A percentile compares a stretch with the other conserved stretches of the same genome.
These are phyloP conservation scores for Pseudonitzschia delicatissima DNA, from an alignment of 108 stramenopile genomes.

Conservation along the genomic window DNA sequence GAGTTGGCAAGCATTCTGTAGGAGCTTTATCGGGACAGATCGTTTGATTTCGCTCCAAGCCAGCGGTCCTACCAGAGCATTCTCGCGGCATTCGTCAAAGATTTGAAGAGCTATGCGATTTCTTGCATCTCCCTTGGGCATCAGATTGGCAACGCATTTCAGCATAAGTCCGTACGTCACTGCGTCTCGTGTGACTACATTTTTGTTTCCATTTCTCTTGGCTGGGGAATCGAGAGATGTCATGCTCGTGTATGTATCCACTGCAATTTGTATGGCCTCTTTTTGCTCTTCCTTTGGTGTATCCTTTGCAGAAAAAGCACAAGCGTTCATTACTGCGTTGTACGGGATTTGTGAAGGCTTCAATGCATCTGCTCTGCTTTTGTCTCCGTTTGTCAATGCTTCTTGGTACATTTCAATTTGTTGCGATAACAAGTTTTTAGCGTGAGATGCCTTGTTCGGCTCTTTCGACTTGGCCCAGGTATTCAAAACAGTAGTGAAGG, in stretches of 20 bases:
- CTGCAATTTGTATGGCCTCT: constrained; percentile 51
- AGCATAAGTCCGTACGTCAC: constrained; percentile 66
- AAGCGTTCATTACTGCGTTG: constrained; percentile 71
- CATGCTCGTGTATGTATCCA: constrained; percentile 42
- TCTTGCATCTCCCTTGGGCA: constrained; percentile 46
- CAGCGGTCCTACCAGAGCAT: constrained; percentile 58
- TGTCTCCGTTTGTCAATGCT: constrained; percentile 2
- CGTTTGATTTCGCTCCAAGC: constrained; percentile 62
- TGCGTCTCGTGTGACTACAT: constrained; percentile 37
- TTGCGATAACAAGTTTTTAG: constrained; percentile 35
- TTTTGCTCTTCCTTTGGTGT: constrained; percentile 39
- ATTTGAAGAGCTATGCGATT: constrained; percentile 50
- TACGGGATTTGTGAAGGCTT: constrained; percentile 51
- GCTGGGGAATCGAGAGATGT: neutral
- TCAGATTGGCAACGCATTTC: constrained; percentile 57
- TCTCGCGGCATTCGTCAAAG: constrained; percentile 46
- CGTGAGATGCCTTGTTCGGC: constrained; percentile 44
- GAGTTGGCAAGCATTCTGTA: constrained; percentile 26
- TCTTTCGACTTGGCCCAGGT: constrained; percentile 61
- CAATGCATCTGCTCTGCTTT: constrained; percentile 13
- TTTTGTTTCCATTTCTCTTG: constrained; percentile 13
- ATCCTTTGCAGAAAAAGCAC: constrained; percentile 57
- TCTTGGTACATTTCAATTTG: constrained; percentile 42
- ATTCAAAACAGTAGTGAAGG: constrained; percentile 60
- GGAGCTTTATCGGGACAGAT: constrained; percentile 31